phyloP scores from a whole-genome alignment of 139 green algal genomes.

The Chlamydomonas schloesseri region DNA sequence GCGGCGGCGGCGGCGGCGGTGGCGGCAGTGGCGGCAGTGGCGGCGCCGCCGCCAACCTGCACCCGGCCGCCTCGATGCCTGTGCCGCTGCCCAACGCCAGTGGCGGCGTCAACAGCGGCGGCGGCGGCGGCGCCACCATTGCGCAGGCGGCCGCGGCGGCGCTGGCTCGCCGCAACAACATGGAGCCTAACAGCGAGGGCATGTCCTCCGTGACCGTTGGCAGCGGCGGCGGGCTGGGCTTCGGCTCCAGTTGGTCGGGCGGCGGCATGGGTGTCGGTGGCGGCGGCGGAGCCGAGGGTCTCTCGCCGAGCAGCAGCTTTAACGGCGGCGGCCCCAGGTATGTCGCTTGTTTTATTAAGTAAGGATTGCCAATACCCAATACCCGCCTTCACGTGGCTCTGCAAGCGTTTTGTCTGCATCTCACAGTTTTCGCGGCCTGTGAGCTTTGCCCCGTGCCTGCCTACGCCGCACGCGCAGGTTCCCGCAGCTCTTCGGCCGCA shows the following conservation, averaged over 20 bases:
- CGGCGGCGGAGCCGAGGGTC: neutral
- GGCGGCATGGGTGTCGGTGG: neutral
- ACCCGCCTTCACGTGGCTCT: too few relatives aligned
- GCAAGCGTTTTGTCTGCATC: too few relatives aligned
- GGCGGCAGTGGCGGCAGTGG: too few relatives aligned
- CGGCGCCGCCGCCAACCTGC: neutral
- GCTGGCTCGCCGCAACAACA: neutral
- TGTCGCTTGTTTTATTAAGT: too few relatives aligned
- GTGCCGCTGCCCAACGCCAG: neutral
- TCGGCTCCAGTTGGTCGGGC: neutral
- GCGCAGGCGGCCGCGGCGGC: neutral
- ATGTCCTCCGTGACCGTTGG: too few relatives aligned
- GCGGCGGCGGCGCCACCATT: neutral
- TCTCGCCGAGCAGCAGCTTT: neutral
- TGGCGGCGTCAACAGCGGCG: neutral
- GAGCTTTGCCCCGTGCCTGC: neutral
- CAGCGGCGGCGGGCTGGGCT: too few relatives aligned
- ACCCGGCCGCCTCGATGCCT: slow-evolving; percentile 11
- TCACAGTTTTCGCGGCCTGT: too few relatives aligned
- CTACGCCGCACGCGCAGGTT: neutral
- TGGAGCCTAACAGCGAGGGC: neutral
- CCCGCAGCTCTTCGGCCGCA: neutral
- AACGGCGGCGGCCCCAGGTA: slow-evolving; percentile 4
- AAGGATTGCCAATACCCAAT: too few relatives aligned
- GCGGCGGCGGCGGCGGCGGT: too few relatives aligned